Evolutionary conservation across 257 asterid species (phyloP).

Genomic region (Solanum chmielewskii): DNA sequence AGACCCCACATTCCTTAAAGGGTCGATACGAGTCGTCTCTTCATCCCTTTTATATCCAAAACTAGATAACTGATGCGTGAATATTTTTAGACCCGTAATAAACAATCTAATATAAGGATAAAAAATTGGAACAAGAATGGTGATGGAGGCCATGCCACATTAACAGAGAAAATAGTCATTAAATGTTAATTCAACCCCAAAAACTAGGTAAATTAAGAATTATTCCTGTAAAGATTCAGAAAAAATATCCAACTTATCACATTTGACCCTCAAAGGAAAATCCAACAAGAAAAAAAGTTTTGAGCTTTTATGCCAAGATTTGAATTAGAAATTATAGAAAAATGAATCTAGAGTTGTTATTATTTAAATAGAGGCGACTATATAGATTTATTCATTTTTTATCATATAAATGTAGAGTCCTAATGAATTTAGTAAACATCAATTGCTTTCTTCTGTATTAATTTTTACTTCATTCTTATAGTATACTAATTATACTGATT

Average conservation of each 20-base stretch:
- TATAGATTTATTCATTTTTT: background rate
- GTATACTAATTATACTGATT: background rate
- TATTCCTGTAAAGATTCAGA: too few relatives aligned
- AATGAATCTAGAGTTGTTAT: background rate
- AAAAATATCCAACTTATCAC: background rate
- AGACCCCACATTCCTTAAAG: background rate
- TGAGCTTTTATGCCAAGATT: background rate
- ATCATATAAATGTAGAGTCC: background rate
- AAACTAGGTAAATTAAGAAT: background rate
- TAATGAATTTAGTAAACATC: background rate
- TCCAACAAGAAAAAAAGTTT: background rate
- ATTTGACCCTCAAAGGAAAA: too few relatives aligned
- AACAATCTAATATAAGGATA: background rate
- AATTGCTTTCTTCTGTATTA: background rate
- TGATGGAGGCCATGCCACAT: too few relatives aligned
- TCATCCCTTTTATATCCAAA: background rate
- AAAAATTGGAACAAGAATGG: background rate
- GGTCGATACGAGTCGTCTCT: background rate
- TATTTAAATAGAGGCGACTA: background rate
- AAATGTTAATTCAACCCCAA: too few relatives aligned
- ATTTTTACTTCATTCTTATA: background rate
- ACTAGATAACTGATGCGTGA: background rate
- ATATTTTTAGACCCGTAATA: background rate
- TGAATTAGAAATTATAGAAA: background rate
- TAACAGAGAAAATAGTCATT: too few relatives aligned